Evolutionary conservation across 495 filamentous ascomycete species (phyloP), one percentile per base, ranked within the genome.

Genomic region (Penicillium paradoxum): DNA sequence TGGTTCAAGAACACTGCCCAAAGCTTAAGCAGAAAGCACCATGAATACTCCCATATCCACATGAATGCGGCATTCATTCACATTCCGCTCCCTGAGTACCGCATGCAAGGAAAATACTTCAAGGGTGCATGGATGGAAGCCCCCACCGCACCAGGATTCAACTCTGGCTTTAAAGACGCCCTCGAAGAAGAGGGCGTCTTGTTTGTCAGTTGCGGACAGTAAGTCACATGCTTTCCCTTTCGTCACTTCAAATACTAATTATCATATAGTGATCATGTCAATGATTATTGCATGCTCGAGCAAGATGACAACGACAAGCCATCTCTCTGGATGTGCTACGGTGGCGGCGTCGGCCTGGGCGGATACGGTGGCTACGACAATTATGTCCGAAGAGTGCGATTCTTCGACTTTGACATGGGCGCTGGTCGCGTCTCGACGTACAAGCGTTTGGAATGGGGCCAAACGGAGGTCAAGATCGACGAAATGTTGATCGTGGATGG

Each of bases 321-420:
- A 1, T 84, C 84, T 14, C 74, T 97, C n/a, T 98, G 93, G 93
- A 96, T 98, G 91, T 98, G 93, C 72, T 96, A 97, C 70, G 93
- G 82, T 4, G 93, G 95, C 39, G 93, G 84, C 14, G 74, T 77
- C 30, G 93, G 93, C 0, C 91, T 97, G 63, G 93, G 95, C 36
- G 93, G 93, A 1, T 98, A 98, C 66, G 95, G 87, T 27, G 91
- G 91, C 8, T 97, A 93, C 54, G 83, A 81, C 22, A 88, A 84
- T 10, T 97, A 88, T 66, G 82, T 90, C 56, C 85, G 93, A 22
- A 82, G 89, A 49, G 79, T 96, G 29, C 79, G 93, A 32, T 78
- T 97, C 58, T 98, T 89, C 61, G 93, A 97, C 55, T 85, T 97
- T 41, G 91, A 98, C 68, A 87, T 90, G 72, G 90, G 92, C 57